Evolutionary conservation across 2,329 filamentous ascomycete genomes (phyloP), one percentile per base, ranked within the genome.

Genomic region (Claviceps sp.): DNA sequence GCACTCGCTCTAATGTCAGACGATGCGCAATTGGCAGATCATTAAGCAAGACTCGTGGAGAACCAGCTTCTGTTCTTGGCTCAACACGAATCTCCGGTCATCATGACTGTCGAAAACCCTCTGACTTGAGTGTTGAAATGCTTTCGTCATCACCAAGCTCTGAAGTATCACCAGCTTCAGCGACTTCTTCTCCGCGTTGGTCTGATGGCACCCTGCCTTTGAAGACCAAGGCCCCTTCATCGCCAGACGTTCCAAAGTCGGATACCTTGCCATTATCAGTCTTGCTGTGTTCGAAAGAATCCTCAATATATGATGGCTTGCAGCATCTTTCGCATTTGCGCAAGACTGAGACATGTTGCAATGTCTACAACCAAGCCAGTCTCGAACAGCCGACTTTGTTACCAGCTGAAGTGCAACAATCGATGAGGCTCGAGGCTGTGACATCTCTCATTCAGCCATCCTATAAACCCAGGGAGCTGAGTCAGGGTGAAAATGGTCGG

Each of bases 121-220:
- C 18, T 26, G n/a, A 38, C 4, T 24, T 36, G 30, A 36, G 40
- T 16, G 24, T 16, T 48, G 37, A 38, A 16, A 30, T 44, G n/a
- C 11, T 16, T 26, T 30, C 38, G 43, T n/a, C 48, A 14, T 34
- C 22, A 16, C 37, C 45, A 26, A 37, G 26, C 38, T 44, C 13
- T 47, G 34, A 37, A 20, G 18, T n/a, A 36, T 42, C 50, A 34
- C 9, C 40, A 34, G 11, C 22, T 47, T 36, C 44, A 5, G 26
- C 26, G 20, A 47, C 9, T 42, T 47, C 22, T n/a, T 42, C 41
- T 5, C 34, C 52, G 37, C 43, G 24, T 47, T 50, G 47, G 41
- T 26, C 43, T 47, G 16, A 47, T 24, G 13, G 22, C 24, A 13
- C 34, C n/a, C 26, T 50, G 52, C 52, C 43, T 47, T 53, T 50